Conservation (phyloP, 352 stramenopile species). For the Globisporangium nunn region DNA sequence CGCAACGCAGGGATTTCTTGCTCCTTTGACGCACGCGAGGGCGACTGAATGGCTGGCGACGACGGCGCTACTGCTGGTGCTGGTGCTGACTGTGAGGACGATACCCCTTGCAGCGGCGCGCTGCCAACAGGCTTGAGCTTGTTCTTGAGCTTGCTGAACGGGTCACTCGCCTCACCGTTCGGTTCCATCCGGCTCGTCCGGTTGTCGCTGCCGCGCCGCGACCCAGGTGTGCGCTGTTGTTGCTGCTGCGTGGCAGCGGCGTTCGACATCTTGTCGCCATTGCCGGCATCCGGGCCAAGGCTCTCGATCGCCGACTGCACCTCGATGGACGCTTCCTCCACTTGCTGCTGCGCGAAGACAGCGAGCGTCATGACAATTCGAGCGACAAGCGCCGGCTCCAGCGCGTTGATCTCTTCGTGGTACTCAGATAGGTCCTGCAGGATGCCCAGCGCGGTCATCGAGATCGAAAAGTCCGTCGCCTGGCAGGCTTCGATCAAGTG, state of each 20-base stretch:
- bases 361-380: slow-evolving; percentile 85
- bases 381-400: slow-evolving; percentile 61
- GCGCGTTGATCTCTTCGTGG: slow-evolving; percentile 56
- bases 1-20: slow-evolving; percentile 64
- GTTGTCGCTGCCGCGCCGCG: slow-evolving; percentile 43
- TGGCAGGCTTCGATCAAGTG: slow-evolving; percentile 79
- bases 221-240: slow-evolving; percentile 17
- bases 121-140: slow-evolving; percentile 35
- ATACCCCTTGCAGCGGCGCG: background rate
- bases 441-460: slow-evolving; percentile 68
- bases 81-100: background rate
- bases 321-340: slow-evolving; percentile 84
- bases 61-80: slow-evolving; percentile 11
- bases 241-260: slow-evolving; percentile 10
- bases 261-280: slow-evolving; percentile 20
- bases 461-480: slow-evolving; percentile 63
- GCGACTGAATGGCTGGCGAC: slow-evolving; percentile 27
- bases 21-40: slow-evolving; percentile 26
- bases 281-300: slow-evolving; percentile 8
- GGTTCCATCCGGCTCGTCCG: slow-evolving; percentile 25
- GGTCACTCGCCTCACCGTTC: slow-evolving; percentile 33
- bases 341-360: slow-evolving; percentile 81
- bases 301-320: slow-evolving; percentile 75
- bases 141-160: slow-evolving; percentile 70
- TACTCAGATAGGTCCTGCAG: slow-evolving; percentile 76